Conservation (phyloP, 768 basidiomycete genomes). For the Pisolithus microcarpus region DNA sequence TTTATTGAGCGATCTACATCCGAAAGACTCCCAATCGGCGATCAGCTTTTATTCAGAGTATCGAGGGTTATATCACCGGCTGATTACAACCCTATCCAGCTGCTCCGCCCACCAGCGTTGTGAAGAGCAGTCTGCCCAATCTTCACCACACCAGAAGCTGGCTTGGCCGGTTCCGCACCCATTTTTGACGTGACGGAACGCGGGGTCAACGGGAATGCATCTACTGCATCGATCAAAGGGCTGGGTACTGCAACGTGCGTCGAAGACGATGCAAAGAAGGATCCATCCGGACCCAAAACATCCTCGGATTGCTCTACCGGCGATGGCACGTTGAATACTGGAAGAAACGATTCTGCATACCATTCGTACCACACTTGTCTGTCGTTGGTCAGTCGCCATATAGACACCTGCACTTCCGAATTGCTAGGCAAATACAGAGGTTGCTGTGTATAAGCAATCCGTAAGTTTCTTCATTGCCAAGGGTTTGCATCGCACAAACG, state of each 20-base stretch:
- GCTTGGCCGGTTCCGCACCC: conserved; percentile 12
- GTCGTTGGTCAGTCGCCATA: conserved; percentile 90
- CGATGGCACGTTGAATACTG: conserved; percentile 38
- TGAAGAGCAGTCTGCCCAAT: conserved; percentile 93
- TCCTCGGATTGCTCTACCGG: conserved; percentile 14
- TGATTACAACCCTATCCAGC: conserved; percentile 80
- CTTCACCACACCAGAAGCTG: conserved; percentile 54
- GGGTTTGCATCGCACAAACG: conserved; percentile 16
- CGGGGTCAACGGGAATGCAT: conserved; percentile 28
- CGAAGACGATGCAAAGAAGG: conserved; percentile 23
- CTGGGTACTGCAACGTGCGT: conserved; percentile 41
- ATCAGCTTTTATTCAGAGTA: too few species aligned
- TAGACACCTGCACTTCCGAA: conserved; percentile 84
- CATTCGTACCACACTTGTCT: conserved; percentile 98
- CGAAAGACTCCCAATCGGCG: too few species aligned
- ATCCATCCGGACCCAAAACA: conserved; percentile 10
- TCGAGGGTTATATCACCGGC: too few species aligned
- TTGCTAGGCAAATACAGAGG: conserved; percentile 90
- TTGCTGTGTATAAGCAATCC: conserved; percentile 44
- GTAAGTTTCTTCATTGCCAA: conserved; percentile 1
- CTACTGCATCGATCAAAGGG: conserved; percentile 65
- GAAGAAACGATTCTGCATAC: conserved; percentile 90
- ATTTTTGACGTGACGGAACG: conserved; percentile 8
- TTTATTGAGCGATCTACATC: too few species aligned
- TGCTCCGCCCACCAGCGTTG: conserved; percentile 84